Conservation (phyloP, 495 filamentous ascomycete species). For the Trichoderma reesei region DNA sequence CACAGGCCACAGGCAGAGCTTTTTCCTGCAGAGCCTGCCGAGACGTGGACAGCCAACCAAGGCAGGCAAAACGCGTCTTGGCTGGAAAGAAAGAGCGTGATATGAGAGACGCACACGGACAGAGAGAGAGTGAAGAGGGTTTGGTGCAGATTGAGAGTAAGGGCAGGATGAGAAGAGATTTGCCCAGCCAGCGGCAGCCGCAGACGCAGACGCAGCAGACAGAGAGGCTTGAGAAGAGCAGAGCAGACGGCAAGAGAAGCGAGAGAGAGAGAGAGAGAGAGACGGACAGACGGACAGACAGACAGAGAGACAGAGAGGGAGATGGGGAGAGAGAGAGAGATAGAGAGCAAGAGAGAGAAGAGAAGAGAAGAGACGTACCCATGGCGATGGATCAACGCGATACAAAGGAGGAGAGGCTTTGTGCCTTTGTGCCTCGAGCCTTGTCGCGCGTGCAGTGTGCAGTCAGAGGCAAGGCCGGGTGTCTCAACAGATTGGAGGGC, state of each 20-base stretch:
- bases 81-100: slow-evolving; percentile 11
- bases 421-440: slow-evolving; percentile 9
- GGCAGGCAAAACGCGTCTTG: slow-evolving; percentile 1
- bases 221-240: too few relatives aligned
- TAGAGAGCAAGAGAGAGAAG: neutral
- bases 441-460: slow-evolving; percentile 7
- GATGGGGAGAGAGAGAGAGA: neutral
- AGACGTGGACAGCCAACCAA: neutral
- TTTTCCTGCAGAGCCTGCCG: neutral
- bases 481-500: slow-evolving; percentile 9
- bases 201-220: too few relatives aligned
- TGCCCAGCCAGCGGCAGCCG: too few relatives aligned
- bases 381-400: slow-evolving; percentile 26
- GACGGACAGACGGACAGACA: neutral
- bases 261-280: slow-evolving; percentile 8
- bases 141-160: too few relatives aligned
- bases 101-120: too few relatives aligned
- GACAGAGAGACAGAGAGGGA: slow-evolving; percentile 7
- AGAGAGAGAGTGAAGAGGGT: too few relatives aligned
- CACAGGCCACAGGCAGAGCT: neutral
- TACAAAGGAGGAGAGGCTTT: slow-evolving; percentile 6
- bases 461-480: neutral
- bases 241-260: too few relatives aligned
- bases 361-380: slow-evolving; percentile 33
- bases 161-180: too few relatives aligned